Evolutionary conservation across 306 rosid genomes (phyloP).

Genomic region (Cicer arietinum): DNA sequence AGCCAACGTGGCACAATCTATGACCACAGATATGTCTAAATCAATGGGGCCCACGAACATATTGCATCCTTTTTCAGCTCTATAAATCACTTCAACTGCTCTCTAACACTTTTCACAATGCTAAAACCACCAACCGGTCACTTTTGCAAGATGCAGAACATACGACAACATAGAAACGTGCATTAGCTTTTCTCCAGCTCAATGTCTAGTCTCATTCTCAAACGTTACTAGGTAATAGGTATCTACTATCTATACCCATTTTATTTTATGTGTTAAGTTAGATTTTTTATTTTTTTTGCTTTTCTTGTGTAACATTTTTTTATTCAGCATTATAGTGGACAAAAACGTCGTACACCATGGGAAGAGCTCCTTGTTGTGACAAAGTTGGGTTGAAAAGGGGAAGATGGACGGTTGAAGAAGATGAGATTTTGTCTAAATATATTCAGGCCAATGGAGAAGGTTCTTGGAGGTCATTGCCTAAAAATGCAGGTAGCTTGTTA

Average conservation of each 20-base stretch:
- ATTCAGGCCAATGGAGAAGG: conserved; percentile 83
- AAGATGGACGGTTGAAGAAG: conserved; percentile 87
- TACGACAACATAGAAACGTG: neutral
- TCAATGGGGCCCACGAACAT: neutral
- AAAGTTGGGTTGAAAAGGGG: conserved; percentile 84
- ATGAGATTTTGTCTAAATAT: conserved; percentile 65
- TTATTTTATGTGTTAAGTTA: neutral
- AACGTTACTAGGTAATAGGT: neutral
- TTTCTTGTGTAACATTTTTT: neutral
- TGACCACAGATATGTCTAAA: conserved; percentile 47
- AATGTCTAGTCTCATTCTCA: conserved; percentile 7
- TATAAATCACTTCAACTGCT: conserved; percentile 38
- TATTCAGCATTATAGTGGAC: neutral
- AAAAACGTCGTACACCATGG: conserved; percentile 49
- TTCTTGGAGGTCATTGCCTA: conserved; percentile 86
- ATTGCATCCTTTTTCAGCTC: neutral
- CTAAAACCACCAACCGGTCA: neutral
- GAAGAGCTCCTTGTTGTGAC: conserved; percentile 86
- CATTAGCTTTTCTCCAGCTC: neutral
- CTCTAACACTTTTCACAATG: neutral
- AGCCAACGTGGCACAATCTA: conserved; percentile 66
- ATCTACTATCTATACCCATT: neutral
- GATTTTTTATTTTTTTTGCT: neutral
- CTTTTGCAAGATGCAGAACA: no score
- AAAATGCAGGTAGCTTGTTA: conserved; percentile 66